Evolutionary conservation across 257 asterid species (phyloP).

Genomic region (Penstemon barbatus): DNA sequence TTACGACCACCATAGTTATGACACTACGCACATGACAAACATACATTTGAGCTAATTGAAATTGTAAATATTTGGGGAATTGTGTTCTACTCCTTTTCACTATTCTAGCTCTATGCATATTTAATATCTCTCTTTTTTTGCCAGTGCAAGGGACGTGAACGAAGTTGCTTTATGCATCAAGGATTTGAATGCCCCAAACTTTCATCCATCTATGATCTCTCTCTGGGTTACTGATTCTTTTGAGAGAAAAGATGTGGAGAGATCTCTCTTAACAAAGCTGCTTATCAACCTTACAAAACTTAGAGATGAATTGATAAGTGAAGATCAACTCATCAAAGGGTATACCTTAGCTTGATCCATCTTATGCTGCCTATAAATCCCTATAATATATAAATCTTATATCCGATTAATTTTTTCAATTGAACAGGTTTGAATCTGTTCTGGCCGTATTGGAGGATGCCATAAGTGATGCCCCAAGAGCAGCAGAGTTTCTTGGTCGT

Average conservation of each 20-base stretch:
- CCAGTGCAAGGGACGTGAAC: conserved; percentile 79
- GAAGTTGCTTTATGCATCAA: conserved; percentile 82
- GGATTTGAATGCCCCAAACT: conserved; percentile 72
- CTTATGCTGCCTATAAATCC: background rate
- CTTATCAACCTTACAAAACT: conserved; percentile 61
- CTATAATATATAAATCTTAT: background rate
- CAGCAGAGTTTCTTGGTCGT: conserved; percentile 59
- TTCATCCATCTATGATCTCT: conserved; percentile 80
- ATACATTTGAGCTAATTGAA: no score
- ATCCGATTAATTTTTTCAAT: conserved; percentile 18
- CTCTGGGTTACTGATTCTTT: conserved; percentile 86
- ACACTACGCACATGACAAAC: no score
- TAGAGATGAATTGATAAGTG: conserved; percentile 47
- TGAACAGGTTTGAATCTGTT: conserved; percentile 60
- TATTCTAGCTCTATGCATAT: no score
- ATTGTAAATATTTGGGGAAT: no score
- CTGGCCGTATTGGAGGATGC: conserved; percentile 61
- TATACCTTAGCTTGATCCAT: conserved; percentile 28
- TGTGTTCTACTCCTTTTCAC: no score
- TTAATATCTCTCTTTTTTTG: conserved; percentile 7
- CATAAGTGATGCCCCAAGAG: conserved; percentile 71
- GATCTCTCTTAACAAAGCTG: conserved; percentile 70
- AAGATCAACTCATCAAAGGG: conserved; percentile 79
- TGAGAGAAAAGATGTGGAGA: conserved; percentile 83
- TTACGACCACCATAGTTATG: no score